Conservation (phyloP, 495 filamentous ascomycete genomes). For the Penicillium samsonianum region DNA sequence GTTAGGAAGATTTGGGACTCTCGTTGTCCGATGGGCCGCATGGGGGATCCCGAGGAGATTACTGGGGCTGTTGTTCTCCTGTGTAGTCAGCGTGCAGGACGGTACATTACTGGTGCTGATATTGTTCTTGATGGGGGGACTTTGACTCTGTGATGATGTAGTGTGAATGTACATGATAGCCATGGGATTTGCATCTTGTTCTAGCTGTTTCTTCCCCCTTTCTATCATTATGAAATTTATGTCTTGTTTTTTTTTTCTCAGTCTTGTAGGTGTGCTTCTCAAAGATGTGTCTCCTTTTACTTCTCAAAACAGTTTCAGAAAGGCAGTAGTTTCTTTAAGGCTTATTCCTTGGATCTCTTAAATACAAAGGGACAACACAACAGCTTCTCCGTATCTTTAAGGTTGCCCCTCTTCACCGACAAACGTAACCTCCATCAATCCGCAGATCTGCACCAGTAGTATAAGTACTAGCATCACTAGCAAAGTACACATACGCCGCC, state of each 20-base stretch:
- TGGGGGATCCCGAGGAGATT: constrained; percentile 74
- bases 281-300: too few relatives aligned
- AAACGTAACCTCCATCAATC: constrained; percentile 40
- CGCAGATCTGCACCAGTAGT: constrained; percentile 75
- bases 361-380: not conserved
- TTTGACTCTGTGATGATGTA: constrained; percentile 41
- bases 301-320: not conserved
- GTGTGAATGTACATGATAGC: not conserved
- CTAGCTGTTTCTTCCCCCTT: too few relatives aligned
- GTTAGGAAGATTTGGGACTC: constrained; percentile 79
- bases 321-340: not conserved
- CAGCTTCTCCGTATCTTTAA: constrained; percentile 45
- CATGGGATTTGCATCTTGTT: not conserved
- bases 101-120: constrained; percentile 80
- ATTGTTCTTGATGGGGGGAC: constrained; percentile 54
- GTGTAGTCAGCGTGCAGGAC: constrained; percentile 63
- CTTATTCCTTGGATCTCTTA: not conserved
- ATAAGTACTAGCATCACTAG: constrained; percentile 67
- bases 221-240: too few relatives aligned
- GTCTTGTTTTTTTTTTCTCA: too few relatives aligned
- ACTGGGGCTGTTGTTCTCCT: constrained; percentile 79
- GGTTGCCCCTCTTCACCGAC: constrained; percentile 15
- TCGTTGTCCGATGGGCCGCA: constrained; percentile 69
- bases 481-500: constrained; percentile 65
- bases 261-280: too few relatives aligned